Conservation (phyloP, 2,329 filamentous ascomycete genomes). For the Alternaria arbusti region DNA sequence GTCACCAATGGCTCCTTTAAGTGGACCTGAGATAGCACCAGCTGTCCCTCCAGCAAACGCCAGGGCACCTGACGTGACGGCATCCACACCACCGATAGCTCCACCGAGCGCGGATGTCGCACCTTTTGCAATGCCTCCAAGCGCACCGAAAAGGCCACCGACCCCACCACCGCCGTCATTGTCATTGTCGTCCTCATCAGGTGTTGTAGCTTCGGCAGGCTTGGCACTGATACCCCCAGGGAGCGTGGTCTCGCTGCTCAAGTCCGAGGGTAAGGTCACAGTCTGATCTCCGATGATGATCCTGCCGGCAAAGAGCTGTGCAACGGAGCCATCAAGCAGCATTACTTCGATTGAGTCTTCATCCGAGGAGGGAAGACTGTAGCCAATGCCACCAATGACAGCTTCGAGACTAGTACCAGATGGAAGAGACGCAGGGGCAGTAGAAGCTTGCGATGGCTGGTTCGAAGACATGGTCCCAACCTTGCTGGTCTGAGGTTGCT, state of each 20-base stretch:
- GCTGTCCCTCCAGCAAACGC: constrained; percentile 7
- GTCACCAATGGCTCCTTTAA: constrained; percentile 7
- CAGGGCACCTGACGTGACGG: constrained; percentile 3
- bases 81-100: neutral
- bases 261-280: neutral
- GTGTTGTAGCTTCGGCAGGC: constrained; percentile 10
- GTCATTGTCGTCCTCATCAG: constrained; percentile 2
- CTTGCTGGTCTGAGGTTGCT: neutral
- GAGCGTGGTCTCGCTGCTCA: neutral
- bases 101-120: constrained; percentile 4
- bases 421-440: neutral
- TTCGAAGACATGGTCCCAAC: neutral
- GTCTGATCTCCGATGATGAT: constrained; percentile 13
- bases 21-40: constrained; percentile 2
- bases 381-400: constrained; percentile 13
- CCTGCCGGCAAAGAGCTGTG: constrained; percentile 9
- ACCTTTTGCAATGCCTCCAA: constrained; percentile 4
- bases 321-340: constrained; percentile 11
- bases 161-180: neutral
- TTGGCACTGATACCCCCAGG: constrained; percentile 8
- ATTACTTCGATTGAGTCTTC: constrained; percentile 16
- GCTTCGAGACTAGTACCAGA: constrained; percentile 5
- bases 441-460: neutral
- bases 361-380: constrained; percentile 16
- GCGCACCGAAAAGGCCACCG: constrained; percentile 2